Evolutionary conservation across 495 filamentous ascomycete genomes (phyloP).

Genomic region (Lentithecium fluviatile): DNA sequence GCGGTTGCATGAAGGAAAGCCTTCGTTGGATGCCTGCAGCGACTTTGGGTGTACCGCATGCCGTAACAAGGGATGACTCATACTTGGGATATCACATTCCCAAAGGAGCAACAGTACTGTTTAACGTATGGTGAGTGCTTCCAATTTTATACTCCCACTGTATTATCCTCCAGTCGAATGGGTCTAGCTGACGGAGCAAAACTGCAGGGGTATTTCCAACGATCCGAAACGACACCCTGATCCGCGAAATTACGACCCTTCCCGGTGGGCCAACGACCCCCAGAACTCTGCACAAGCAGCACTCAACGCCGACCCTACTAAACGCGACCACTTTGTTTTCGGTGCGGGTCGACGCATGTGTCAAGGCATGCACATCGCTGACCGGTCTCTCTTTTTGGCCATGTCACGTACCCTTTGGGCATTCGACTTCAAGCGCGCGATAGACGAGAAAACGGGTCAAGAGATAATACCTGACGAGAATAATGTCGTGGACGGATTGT

Average conservation of each 20-base stretch:
- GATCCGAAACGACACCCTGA: conserved; percentile 51
- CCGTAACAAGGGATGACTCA: conserved; percentile 34
- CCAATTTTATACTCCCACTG: not conserved
- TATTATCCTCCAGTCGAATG: not conserved
- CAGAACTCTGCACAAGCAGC: conserved; percentile 4
- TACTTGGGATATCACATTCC: conserved; percentile 37
- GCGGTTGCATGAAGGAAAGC: conserved; percentile 29
- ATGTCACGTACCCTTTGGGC: conserved; percentile 26
- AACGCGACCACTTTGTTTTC: conserved; percentile 24
- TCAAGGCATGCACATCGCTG: conserved; percentile 28
- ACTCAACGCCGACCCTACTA: not conserved
- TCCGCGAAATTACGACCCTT: conserved; percentile 55
- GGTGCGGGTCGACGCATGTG: conserved; percentile 27
- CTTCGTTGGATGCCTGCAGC: conserved; percentile 21
- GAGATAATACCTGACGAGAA: no score
- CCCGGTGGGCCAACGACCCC: conserved; percentile 50
- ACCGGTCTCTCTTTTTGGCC: conserved; percentile 16
- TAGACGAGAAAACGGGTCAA: conserved; percentile 14
- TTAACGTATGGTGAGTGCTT: conserved; percentile 19
- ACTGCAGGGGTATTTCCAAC: conserved; percentile 51
- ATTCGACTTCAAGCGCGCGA: conserved; percentile 1
- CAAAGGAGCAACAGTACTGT: conserved; percentile 31
- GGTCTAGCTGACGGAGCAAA: not conserved
- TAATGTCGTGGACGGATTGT: no score
- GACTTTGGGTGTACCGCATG: conserved; percentile 23